Evolutionary conservation across 2,329 filamentous ascomycete species (phyloP), one percentile per base, ranked within the genome.

Genomic region (Monilinia aucupariae): DNA sequence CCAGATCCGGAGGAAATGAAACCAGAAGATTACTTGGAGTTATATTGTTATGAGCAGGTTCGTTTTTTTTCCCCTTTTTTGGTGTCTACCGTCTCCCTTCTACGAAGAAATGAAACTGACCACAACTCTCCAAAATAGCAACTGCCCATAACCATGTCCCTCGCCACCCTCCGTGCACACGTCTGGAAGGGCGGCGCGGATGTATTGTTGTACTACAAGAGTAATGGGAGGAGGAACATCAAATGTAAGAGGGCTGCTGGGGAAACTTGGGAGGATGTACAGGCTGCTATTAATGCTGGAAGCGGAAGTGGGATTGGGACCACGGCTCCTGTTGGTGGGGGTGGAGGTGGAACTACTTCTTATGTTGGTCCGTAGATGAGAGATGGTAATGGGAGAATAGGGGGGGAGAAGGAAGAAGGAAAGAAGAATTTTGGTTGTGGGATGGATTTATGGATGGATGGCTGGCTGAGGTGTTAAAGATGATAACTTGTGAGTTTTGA

Each of bases 131-230:
- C 10, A 17, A 50, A 49, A 10, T 45, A 75, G 73, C 73, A 74
- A 72, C 80, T 97, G 32, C 84, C 89, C 2, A 85, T 87, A 8
- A 89, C 87, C 39, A 97, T 96, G 88, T 97, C 89, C 43, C 83
- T 99, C n/a, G 91, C 92, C 5, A 97, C 92, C 0, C 86, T 99
- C 50, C 87, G 93, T 39, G 88, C 92, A 2, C 92, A 96, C 73
- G 81, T 97, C 61, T 99, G 94, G 94, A 91, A 96, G 71, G 91
- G 90, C 50, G 91, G 91, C n/a, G 92, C 89, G 70, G 94, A 99
- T 76, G 89, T 99, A 67, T 78, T 96, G 60, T 80, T 99, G 56
- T 85, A 91, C 72, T 99, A 99, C 80, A 96, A 92, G 73, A 82
- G 89, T 59, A 99, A 97, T 70, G 92, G 92, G n/a, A 86, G 85